Base-by-base conservation (phyloP, 1,139 yeast species). In the Arxiozyma heterogenica region DNA sequence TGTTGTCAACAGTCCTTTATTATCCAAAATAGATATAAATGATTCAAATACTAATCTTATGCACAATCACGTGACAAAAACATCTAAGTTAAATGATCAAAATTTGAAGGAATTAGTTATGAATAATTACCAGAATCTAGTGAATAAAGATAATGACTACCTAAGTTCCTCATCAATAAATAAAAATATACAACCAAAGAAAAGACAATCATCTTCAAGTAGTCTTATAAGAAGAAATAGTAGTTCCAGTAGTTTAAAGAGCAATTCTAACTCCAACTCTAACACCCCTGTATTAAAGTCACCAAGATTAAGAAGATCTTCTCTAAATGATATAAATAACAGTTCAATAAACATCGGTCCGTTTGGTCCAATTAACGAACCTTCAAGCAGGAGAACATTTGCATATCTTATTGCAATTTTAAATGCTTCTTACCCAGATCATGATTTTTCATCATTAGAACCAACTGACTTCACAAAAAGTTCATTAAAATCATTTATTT, bases 401-500 rank as follows among this genome's bases (percentile, higher is more conserved):
- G 94, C 97, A 0, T 88, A 91, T 67, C 74, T 93, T 54, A 87
- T 93, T 56, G 94, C 95, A 1, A 91, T 93, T 42, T 75, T 93
- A 53, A 93, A 93, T 69, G 88, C 95, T 12, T 84, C 95, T 1
- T 93, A 88, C 66, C 98, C 98, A 0, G 98, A 93, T 68, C 96
- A 93, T 66, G 98, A 93, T 66, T 93, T 91, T 64, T 81, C 95
- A 17, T 80, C 84, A 41, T 78, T 93, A 57, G 91, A 89, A 66
- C 98, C 98, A 1, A 81, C 84, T 21, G 90, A 89, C 60, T 95
- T 93, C 72, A 75, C 73, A 62, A 82, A 73, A 72, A 64, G 73
- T 8, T 73, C 77, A 42, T 64, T 78, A 12, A 72, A 75, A 52
- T 79, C 80, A 42, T 79, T 91, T 54, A 80, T 88, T 50, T 79